Evolutionary conservation across 768 basidiomycete genomes (phyloP), one percentile per base, ranked within the genome.

Genomic region (Porphyrellus cyaneotinctus): DNA sequence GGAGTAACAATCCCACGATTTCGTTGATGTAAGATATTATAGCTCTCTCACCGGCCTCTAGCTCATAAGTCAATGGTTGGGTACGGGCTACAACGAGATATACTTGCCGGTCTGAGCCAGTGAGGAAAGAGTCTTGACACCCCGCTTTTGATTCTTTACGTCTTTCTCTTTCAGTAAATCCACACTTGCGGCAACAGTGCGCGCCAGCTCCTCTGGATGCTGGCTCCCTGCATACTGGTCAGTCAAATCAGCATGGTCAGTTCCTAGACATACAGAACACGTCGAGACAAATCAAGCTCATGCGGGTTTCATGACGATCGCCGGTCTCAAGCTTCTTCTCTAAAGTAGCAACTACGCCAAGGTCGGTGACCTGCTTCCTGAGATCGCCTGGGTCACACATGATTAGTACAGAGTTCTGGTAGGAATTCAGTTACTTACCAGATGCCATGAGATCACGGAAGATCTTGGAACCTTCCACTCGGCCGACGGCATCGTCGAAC

Each of bases 401-500:
- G 4, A 11, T 51, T 20, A 57, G 23, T 36, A 24, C 15, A 35
- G 15, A 12, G 23, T 23, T 26, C 4, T 6, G 13, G 10, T 30
- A 28, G 26, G 17, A 17, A 11, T 26, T 6, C 11, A 15, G 24
- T 2, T n/a, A n/a, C 11, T 44, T 41, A 58, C 57, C 53, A 9
- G 24, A 39, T 3, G 10, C n/a, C 46, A 55, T 41, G 12, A 57
- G 53, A 7, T 12, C 22, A 13, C 26, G 2, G 14, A 58, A 47
- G 32, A 58, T 50, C 13, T 43, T 8, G 13, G 17, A 35, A 2
- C 56, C 56, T 44, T 55, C 53, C 3, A 58, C 42, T 24, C 33
- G 49, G 13, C 57, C 57, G 1, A 58, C 12, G 17, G 53, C 53
- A n/a, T 55, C 53, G 8, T 57, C 53, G 39, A 57, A 55, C 49